A percentile compares a stretch with the other conserved stretches of the same genome.
These are phyloP conservation scores for Lactarius quietus DNA, from an alignment of 768 basidiomycete genomes.

Conservation along the genomic window DNA sequence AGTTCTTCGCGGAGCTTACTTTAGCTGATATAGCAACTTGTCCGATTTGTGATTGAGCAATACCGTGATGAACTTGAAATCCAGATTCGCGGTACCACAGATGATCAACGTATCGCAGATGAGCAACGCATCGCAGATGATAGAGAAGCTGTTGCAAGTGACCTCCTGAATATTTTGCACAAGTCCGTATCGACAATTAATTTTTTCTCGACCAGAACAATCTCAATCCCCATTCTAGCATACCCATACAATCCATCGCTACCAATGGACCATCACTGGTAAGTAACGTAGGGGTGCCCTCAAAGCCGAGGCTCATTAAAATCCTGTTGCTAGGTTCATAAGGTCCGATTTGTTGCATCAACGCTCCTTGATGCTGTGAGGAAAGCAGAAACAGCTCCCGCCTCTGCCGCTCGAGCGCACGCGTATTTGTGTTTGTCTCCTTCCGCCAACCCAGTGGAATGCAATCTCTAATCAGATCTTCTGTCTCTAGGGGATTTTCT, in stretches of 20 bases:
- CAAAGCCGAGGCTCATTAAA: background rate
- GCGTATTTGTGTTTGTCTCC: constrained; percentile 71
- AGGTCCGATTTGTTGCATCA: constrained; percentile 91
- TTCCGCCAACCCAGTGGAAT: constrained; percentile 7
- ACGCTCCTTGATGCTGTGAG: constrained; percentile 82
- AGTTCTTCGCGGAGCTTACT: constrained; percentile 3
- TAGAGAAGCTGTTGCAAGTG: constrained; percentile 80
- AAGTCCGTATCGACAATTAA: constrained; percentile 42
- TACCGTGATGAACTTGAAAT: constrained; percentile 82
- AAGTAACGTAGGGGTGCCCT: constrained; percentile 25
- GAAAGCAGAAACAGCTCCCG: constrained; percentile 75
- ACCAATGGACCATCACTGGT: constrained; percentile 82
- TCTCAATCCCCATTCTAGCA: constrained; percentile 42
- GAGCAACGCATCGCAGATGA: constrained; percentile 66
- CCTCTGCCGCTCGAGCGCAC: constrained; percentile 79
- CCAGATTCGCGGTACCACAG: constrained; percentile 59
- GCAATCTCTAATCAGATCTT: constrained; percentile 5
- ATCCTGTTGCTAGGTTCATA: constrained; percentile 60
- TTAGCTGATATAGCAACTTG: constrained; percentile 65
- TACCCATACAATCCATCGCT: constrained; percentile 91
- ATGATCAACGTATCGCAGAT: constrained; percentile 63
- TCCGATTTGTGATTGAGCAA: constrained; percentile 88
- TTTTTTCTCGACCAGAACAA: background rate
- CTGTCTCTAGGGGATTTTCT: constrained; percentile 76
- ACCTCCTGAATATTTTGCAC: constrained; percentile 82